phyloP scores from a whole-genome alignment of 192 early-diverging fungal species.

The Physocladia obscura region DNA sequence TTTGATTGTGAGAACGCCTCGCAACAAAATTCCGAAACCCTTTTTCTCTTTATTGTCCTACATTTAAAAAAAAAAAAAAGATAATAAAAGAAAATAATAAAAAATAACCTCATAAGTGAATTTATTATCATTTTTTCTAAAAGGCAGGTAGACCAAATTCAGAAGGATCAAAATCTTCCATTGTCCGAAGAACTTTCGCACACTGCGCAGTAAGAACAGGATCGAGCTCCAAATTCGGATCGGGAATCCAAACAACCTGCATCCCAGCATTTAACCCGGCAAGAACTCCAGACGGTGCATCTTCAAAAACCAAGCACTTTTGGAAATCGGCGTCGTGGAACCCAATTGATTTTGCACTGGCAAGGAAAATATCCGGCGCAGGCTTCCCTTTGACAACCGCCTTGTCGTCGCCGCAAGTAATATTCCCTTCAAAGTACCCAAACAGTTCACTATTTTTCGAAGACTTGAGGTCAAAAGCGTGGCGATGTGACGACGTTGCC shows the following conservation, averaged over 20 bases:
- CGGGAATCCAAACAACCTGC: slow-evolving; percentile 87
- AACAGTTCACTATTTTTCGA: slow-evolving; percentile 71
- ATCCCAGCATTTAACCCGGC: slow-evolving; percentile 81
- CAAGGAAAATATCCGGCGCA: slow-evolving; percentile 85
- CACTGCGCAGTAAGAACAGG: not conserved
- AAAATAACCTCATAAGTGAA: too few relatives aligned
- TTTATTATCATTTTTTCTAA: not conserved
- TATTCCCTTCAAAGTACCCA: slow-evolving; percentile 68
- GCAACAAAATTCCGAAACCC: too few relatives aligned
- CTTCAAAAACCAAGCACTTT: slow-evolving; percentile 86
- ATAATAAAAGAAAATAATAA: too few relatives aligned
- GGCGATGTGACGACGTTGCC: slow-evolving; percentile 77
- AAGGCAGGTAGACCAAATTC: slow-evolving; percentile 45
- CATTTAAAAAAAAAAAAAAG: too few relatives aligned
- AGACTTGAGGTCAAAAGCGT: slow-evolving; percentile 77
- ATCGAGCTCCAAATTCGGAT: slow-evolving; percentile 44
- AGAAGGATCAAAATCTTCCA: slow-evolving; percentile 46
- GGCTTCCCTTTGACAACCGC: slow-evolving; percentile 80
- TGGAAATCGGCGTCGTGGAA: not conserved
- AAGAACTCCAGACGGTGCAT: slow-evolving; percentile 77
- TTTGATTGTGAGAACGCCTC: too few relatives aligned
- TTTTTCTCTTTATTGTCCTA: too few relatives aligned
- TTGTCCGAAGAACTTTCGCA: slow-evolving; percentile 15
- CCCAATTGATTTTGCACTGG: slow-evolving; percentile 63
- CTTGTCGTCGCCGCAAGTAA: slow-evolving; percentile 88